Evolutionary conservation across 768 basidiomycete genomes (phyloP), one percentile per base, ranked within the genome.

Genomic region (Pleurotus cornucopiae): DNA sequence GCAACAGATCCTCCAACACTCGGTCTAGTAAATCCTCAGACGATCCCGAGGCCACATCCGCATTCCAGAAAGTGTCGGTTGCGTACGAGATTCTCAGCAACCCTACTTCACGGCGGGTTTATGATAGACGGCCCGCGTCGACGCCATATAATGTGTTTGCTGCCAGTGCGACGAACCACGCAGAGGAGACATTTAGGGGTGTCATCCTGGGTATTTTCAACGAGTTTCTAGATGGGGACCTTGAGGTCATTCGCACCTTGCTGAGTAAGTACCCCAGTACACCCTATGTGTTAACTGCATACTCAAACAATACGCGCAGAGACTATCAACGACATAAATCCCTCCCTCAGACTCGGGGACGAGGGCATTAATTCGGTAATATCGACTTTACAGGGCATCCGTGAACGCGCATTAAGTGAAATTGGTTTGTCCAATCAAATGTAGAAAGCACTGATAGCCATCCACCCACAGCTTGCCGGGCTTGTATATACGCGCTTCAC

Each of bases 21-120:
- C 40, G 37, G 21, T 47, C 2, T 60, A 94, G 92, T 66, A 94
- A 93, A 74, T 93, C 89, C 60, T 89, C 89, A 18, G 69, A 81
- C 60, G 84, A 86, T 63, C 83, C 86, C 4, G 79, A 86, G 46
- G 88, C 92, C 14, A 94, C 92, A 0, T 74, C 81, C 16, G 92
- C 92, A 0, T 94, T 94, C 66, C 92, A 94, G 66, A 89, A 88
- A 62, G 86, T 94, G 3, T 86, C 89, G 4, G 82, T 91, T 13
- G 91, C 92, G 1, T 94, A 93, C 62, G 80, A 88, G 60, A 82
- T 90, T 6, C 83, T 94, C 56, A 87, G 85, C 62, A 84, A 85
- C 53, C 88, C 92, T 0, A 73, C 82, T 12, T 80, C 85, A 4
- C 80, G 83, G 60, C 80, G 83, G 12, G 60, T 79, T 34, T 94